These are phyloP conservation scores for Strombidium stylifer DNA, from an alignment of 73 alveolate genomes.

Conservation along the genomic window DNA sequence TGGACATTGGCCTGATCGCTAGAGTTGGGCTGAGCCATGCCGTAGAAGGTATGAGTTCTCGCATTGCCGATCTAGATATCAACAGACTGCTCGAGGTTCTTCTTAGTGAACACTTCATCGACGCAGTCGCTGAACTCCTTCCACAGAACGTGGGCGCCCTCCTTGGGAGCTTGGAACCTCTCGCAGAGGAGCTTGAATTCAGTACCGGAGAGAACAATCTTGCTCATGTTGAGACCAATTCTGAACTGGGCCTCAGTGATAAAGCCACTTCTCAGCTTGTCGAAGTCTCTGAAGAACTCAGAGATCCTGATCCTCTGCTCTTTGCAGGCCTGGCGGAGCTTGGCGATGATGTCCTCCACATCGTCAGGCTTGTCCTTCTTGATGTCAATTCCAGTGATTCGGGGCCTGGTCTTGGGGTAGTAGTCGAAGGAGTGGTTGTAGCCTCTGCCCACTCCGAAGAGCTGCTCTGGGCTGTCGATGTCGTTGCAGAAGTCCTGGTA, in stretches of 20 bases:
- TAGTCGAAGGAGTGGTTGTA: slow-evolving; percentile 53
- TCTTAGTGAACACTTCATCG: slow-evolving; percentile 87
- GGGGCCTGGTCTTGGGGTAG: slow-evolving; percentile 55
- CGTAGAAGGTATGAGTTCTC: slow-evolving; percentile 76
- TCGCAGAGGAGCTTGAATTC: slow-evolving; percentile 77
- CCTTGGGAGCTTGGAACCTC: slow-evolving; percentile 63
- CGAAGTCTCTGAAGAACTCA: slow-evolving; percentile 96
- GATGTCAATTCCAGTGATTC: slow-evolving; percentile 52
- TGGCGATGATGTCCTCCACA: slow-evolving; percentile 87
- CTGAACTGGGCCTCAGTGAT: slow-evolving; percentile 84
- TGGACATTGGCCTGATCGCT: slow-evolving; percentile 71
- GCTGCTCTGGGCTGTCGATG: slow-evolving; percentile 84
- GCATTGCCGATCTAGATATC: slow-evolving; percentile 62
- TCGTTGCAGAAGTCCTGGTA: slow-evolving; percentile 86
- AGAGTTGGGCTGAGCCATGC: slow-evolving; percentile 65
- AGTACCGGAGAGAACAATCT: slow-evolving; percentile 75
- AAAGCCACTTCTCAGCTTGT: slow-evolving; percentile 89
- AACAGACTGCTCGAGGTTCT: slow-evolving; percentile 84
- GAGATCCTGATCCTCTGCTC: slow-evolving; percentile 80
- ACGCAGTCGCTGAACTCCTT: slow-evolving; percentile 86
- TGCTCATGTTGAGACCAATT: slow-evolving; percentile 92
- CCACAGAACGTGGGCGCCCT: slow-evolving; percentile 78
- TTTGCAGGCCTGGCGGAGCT: slow-evolving; percentile 73
- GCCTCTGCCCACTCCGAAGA: slow-evolving; percentile 74
- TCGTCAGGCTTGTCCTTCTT: slow-evolving; percentile 77